Conservation (phyloP, 2,329 filamentous ascomycete species). For the Paecilomyces dactylethromorphus region DNA sequence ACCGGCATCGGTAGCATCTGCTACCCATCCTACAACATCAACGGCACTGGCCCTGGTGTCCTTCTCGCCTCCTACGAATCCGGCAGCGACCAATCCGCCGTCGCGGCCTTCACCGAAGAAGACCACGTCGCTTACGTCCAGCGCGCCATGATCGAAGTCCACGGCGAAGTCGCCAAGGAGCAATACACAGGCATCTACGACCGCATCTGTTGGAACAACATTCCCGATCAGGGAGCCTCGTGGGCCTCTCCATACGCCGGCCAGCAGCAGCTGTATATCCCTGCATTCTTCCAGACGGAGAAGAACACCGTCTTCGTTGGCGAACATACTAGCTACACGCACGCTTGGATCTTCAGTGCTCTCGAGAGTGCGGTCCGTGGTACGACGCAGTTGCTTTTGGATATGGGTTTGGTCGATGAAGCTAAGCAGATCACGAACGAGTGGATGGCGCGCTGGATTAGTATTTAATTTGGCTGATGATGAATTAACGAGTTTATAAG, state of each 20-base stretch:
- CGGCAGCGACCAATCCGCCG: slow-evolving; percentile 18
- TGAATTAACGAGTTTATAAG: not conserved
- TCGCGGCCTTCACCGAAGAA: slow-evolving; percentile 20
- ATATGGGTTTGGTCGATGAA: slow-evolving; percentile 62
- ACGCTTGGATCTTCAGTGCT: slow-evolving; percentile 52
- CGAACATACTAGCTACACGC: slow-evolving; percentile 65
- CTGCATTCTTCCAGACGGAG: slow-evolving; percentile 67
- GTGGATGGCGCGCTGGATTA: slow-evolving; percentile 65
- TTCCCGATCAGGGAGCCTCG: slow-evolving; percentile 55
- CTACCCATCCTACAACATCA: slow-evolving; percentile 31
- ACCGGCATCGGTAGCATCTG: slow-evolving; percentile 26
- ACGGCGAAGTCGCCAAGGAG: slow-evolving; percentile 53
- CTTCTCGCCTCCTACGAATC: slow-evolving; percentile 40
- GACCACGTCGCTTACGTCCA: slow-evolving; percentile 57
- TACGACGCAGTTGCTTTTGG: slow-evolving; percentile 55
- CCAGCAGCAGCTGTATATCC: slow-evolving; percentile 63
- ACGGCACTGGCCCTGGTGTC: slow-evolving; percentile 27
- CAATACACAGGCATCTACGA: slow-evolving; percentile 61
- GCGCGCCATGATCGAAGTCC: slow-evolving; percentile 62
- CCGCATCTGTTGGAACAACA: slow-evolving; percentile 59
- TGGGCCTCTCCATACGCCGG: slow-evolving; percentile 58
- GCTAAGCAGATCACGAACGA: slow-evolving; percentile 57
- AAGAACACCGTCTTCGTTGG: slow-evolving; percentile 62
- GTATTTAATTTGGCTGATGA: slow-evolving; percentile 10
- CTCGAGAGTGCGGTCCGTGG: slow-evolving; percentile 62